Percentiles rank a stretch among this genome's conserved stretches.
phyloP scores from a whole-genome alignment of 768 basidiomycete species.

The Amanita rimosa region DNA sequence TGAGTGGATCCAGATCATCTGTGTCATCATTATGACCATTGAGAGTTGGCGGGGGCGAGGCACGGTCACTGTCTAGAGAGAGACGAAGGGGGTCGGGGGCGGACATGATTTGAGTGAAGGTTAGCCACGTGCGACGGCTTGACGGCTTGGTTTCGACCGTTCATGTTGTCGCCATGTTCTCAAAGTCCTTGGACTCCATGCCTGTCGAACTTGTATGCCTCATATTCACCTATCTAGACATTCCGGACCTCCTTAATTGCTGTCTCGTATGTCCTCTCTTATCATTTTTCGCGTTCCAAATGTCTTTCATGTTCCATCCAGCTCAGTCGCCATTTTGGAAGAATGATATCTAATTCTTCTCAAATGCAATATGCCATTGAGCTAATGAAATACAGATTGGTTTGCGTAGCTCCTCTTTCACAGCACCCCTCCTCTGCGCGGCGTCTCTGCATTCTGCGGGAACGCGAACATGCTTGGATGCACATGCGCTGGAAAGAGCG shows the following conservation, averaged over 20 bases:
- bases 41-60: constrained; percentile 16
- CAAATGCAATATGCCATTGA: constrained; percentile 38
- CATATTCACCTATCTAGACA: constrained; percentile 14
- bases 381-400: constrained; percentile 34
- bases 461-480: constrained; percentile 39
- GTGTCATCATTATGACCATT: constrained; percentile 26
- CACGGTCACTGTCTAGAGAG: constrained; percentile 38
- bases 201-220: constrained; percentile 18
- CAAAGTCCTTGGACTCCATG: constrained; percentile 6
- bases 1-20: constrained; percentile 36
- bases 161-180: neutral
- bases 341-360: constrained; percentile 30
- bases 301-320: constrained; percentile 3
- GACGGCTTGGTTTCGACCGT: constrained; percentile 3
- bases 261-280: constrained; percentile 4
- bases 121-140: constrained; percentile 1
- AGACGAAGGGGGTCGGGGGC: constrained; percentile 19
- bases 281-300: neutral
- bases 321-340: constrained; percentile 30
- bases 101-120: neutral
- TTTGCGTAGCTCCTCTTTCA: constrained; percentile 21
- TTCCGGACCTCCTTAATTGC: constrained; percentile 13
- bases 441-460: constrained; percentile 28
- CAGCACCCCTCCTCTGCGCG: constrained; percentile 22
- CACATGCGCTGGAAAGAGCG: constrained; percentile 26